Base-by-base conservation (phyloP, 2,329 filamentous ascomycete species). In the Fusarium sp. region DNA sequence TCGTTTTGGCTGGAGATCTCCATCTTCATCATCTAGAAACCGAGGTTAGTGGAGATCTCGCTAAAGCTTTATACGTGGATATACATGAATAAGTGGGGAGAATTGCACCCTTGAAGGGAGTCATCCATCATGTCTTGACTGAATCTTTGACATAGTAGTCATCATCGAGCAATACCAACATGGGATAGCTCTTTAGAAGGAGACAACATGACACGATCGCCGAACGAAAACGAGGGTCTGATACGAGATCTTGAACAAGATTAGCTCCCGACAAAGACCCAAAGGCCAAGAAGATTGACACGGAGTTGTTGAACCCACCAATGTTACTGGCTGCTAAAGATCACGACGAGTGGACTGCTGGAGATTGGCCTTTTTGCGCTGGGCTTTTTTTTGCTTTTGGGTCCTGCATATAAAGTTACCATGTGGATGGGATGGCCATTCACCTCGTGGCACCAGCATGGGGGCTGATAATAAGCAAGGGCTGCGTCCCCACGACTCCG, bases 391-490 rank as follows among this genome's bases (percentile, higher is more conserved):
- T 31, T 67, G 40, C 34, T 61, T 65, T 61, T 68, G 56, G 67
- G 54, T 67, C 57, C 54, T 40, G 57, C 42, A 40, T 20, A 50
- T 27, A 27, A 58, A 58, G 23, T 56, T 64, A 42, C 60, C 42
- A 72, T 62, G 67, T 64, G 58, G 61, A 55, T 51, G 51, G 61
- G 50, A 62, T 55, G 72, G 69, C 58, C 62, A 70, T 61, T 65
- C 60, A 58, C 68, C 62, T 74, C 68, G 70, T 74, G 72, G 72
- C 72, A 70, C 44, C 27, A 57, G 46, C 62, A 66, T 58, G 62
- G 65, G 58, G 34, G n/a, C 20, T 31, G 6, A 44, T 27, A 46
- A 31, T 42, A 60, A 18, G 33, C 46, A 36, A 58, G 55, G 38
- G 42, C 64, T 55, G 54, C 16, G 61, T 25, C 53, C 31, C 58